These are phyloP conservation scores for Chrysoporthe deuterocubensis DNA, from an alignment of 2,329 filamentous ascomycete genomes.

Conservation along the genomic window DNA sequence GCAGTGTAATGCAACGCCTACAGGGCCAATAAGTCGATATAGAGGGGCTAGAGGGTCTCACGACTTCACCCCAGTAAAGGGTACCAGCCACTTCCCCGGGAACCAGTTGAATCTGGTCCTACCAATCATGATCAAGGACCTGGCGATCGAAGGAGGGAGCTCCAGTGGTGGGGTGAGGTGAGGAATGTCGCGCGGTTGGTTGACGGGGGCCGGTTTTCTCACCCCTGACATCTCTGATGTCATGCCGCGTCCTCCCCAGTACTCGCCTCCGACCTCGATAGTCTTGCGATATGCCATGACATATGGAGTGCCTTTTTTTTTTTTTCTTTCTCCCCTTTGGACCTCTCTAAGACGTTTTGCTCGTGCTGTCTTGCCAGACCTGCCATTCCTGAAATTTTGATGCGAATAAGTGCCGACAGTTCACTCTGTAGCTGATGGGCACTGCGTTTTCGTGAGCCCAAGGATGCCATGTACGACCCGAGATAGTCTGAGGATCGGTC, in stretches of 20 bases:
- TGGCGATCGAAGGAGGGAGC: not conserved
- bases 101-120: not conserved
- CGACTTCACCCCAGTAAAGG: not conserved
- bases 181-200: not conserved
- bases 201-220: not conserved
- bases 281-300: not conserved
- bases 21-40: not conserved
- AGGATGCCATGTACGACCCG: not conserved
- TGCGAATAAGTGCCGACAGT: not conserved
- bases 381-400: not conserved
- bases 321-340: no score
- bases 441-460: not conserved
- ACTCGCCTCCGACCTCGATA: no score
- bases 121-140: not conserved
- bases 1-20: not conserved
- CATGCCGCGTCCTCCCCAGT: slow-evolving; percentile 13
- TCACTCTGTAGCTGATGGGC: not conserved
- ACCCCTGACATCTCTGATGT: slow-evolving; percentile 15
- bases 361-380: not conserved
- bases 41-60: no score
- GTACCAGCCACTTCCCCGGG: not conserved
- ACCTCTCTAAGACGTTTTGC: no score
- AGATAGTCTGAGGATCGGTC: not conserved
- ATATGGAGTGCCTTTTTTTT: not conserved
- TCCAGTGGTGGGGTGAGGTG: not conserved